These are phyloP conservation scores for Lecanoromycetidae sp. DNA, from an alignment of 2,329 filamentous ascomycete species.

Conservation along the genomic window DNA sequence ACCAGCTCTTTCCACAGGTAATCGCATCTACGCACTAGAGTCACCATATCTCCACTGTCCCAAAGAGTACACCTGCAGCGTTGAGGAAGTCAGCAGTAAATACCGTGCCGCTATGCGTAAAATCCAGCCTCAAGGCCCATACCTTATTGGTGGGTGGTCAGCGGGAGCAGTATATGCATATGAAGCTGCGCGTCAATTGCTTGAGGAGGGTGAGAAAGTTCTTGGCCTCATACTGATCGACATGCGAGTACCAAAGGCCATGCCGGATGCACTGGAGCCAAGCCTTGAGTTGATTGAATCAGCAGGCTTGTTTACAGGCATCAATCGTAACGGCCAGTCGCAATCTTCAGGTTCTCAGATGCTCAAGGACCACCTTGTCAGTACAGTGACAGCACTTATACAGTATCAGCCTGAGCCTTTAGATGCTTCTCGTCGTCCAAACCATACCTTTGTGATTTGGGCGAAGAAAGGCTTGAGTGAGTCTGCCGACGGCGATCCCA, in stretches of 20 bases:
- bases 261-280: conserved; percentile 13
- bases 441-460: conserved; percentile 5
- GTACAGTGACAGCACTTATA: neutral
- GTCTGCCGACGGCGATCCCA: neutral
- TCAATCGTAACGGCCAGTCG: conserved; percentile 1
- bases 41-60: conserved; percentile 21
- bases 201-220: conserved; percentile 17
- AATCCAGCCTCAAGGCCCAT: conserved; percentile 24
- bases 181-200: conserved; percentile 21
- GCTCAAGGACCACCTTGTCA: conserved; percentile 6
- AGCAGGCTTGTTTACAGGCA: conserved; percentile 4
- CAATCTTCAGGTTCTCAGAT: neutral
- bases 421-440: neutral
- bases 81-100: conserved; percentile 15
- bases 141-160: conserved; percentile 25
- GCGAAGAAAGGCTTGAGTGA: conserved; percentile 7
- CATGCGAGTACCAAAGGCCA: conserved; percentile 11
- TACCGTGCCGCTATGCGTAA: conserved; percentile 18
- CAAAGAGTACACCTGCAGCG: conserved; percentile 11
- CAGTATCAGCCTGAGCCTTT: conserved; percentile 5
- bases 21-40: conserved; percentile 21
- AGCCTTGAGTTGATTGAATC: neutral
- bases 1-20: conserved; percentile 17
- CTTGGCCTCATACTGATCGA: conserved; percentile 18
- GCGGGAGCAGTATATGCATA: conserved; percentile 25